Evolutionary conservation across 2,329 filamentous ascomycete species (phyloP).

Genomic region (Apiospora koreana): DNA sequence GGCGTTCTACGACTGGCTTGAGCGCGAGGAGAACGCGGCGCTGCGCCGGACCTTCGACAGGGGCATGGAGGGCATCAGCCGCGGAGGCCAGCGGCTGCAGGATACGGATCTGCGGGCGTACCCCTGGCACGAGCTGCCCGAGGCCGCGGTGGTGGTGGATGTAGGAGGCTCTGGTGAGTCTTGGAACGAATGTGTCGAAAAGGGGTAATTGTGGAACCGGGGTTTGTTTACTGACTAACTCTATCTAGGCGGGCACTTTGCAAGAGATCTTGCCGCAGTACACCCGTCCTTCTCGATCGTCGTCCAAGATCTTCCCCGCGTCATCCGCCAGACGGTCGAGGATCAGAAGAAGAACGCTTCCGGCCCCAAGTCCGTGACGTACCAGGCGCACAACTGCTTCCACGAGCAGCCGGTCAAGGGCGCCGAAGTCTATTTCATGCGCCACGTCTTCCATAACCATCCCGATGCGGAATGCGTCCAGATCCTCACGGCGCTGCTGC

Average conservation of each 20-base stretch:
- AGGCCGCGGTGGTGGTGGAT: background rate
- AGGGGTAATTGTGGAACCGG: background rate
- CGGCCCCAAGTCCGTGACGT: background rate
- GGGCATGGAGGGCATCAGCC: constrained; percentile 8
- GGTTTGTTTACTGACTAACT: background rate
- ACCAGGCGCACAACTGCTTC: background rate
- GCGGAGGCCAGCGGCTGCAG: background rate
- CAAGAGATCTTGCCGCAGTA: background rate
- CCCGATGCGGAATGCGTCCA: background rate
- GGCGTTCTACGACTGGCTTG: background rate
- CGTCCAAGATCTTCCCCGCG: background rate
- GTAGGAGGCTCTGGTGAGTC: background rate
- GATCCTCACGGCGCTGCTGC: background rate
- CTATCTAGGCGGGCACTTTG: background rate
- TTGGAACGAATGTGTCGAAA: too few species aligned
- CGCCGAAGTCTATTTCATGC: background rate
- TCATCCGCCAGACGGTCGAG: background rate
- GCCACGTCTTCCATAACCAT: constrained; percentile 7
- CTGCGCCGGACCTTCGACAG: background rate
- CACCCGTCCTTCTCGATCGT: background rate
- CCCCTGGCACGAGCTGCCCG: background rate
- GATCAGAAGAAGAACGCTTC: background rate
- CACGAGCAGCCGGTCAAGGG: background rate
- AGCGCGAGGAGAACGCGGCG: background rate
- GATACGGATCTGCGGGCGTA: background rate